These are phyloP conservation scores for Diutina scorzettiae DNA, from an alignment of 1,139 yeast genomes.

Conservation along the genomic window DNA sequence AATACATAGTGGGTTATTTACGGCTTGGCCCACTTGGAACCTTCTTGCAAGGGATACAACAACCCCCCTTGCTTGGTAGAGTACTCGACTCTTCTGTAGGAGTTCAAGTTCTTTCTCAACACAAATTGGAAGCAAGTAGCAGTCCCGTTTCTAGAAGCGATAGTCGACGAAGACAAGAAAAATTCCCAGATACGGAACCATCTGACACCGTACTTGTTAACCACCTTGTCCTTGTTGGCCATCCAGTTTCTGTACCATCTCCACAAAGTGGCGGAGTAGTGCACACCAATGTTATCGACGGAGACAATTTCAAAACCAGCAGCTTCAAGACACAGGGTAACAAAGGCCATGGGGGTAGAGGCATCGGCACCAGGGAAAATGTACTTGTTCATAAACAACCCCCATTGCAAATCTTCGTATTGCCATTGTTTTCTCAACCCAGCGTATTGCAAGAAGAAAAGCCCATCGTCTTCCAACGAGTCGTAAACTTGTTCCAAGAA, in stretches of 20 bases:
- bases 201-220: slow-evolving; percentile 72
- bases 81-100: slow-evolving; percentile 75
- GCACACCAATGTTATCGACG: slow-evolving; percentile 84
- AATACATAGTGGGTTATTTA: neutral
- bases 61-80: slow-evolving; percentile 72
- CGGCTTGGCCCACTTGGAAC: slow-evolving; percentile 31
- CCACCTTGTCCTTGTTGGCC: slow-evolving; percentile 66
- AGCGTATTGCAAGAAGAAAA: slow-evolving; percentile 79
- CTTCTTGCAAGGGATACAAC: slow-evolving; percentile 46
- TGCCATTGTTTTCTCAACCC: slow-evolving; percentile 92
- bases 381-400: slow-evolving; percentile 91
- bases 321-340: slow-evolving; percentile 63
- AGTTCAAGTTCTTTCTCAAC: slow-evolving; percentile 78
- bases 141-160: slow-evolving; percentile 86
- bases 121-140: slow-evolving; percentile 89
- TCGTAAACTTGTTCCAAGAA: slow-evolving; percentile 74
- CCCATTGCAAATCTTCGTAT: slow-evolving; percentile 90
- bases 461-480: slow-evolving; percentile 84
- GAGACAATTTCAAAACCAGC: slow-evolving; percentile 81
- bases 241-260: slow-evolving; percentile 95
- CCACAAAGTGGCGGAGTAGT: slow-evolving; percentile 86
- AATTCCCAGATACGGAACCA: slow-evolving; percentile 95
- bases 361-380: slow-evolving; percentile 98
- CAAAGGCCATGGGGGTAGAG: slow-evolving; percentile 84
- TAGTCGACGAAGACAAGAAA: slow-evolving; percentile 72